These are phyloP conservation scores for Penicillium occitanis DNA, from an alignment of 2,329 filamentous ascomycete genomes.

Conservation along the genomic window DNA sequence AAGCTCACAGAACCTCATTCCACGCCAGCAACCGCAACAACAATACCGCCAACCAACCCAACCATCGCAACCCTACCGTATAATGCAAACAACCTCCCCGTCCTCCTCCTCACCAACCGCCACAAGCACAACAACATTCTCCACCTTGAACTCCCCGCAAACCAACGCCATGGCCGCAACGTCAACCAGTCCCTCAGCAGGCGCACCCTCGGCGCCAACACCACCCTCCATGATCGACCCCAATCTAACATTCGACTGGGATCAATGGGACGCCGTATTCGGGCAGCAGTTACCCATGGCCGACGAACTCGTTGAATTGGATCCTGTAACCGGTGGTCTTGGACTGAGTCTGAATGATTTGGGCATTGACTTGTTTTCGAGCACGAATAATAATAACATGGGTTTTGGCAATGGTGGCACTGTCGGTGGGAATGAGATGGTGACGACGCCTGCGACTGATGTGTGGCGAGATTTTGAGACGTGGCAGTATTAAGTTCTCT, in stretches of 20 bases:
- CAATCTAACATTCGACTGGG: slow-evolving; percentile 50
- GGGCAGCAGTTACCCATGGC: slow-evolving; percentile 47
- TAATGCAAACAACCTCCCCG: neutral
- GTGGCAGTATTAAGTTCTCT: slow-evolving; percentile 7
- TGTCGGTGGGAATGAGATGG: neutral
- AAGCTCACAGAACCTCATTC: slow-evolving; percentile 2
- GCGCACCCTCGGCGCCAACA: slow-evolving; percentile 29
- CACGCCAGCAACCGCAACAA: slow-evolving; percentile 7
- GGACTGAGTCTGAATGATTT: slow-evolving; percentile 21
- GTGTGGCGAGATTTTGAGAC: slow-evolving; percentile 16
- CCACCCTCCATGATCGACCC: slow-evolving; percentile 41
- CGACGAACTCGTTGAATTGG: slow-evolving; percentile 46
- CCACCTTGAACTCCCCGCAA: neutral
- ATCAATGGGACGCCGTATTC: slow-evolving; percentile 51
- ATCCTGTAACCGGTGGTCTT: slow-evolving; percentile 37
- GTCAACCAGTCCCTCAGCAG: slow-evolving; percentile 7
- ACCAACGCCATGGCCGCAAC: neutral
- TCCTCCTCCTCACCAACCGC: neutral
- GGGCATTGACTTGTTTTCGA: slow-evolving; percentile 10
- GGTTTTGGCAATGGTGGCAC: neutral
- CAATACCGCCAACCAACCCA: neutral
- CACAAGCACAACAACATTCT: slow-evolving; percentile 1
- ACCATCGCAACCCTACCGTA: neutral
- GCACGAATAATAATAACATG: neutral
- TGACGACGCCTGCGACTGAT: slow-evolving; percentile 1